Evolutionary conservation across 1,139 yeast species (phyloP), one percentile per base, ranked within the genome.

Genomic region (Taphrina betulina): DNA sequence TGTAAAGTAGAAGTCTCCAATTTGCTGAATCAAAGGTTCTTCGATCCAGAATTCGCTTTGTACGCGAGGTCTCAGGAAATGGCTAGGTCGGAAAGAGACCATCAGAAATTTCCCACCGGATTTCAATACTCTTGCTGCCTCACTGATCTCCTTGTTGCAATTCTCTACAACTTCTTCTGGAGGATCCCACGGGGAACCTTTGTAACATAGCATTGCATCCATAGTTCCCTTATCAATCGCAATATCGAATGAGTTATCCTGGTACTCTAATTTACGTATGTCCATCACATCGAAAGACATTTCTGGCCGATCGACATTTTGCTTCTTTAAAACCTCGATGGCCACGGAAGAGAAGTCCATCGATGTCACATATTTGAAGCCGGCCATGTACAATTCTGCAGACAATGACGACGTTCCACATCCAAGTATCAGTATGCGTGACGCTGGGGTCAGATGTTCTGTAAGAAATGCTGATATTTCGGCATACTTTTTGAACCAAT

Each of bases 41-140:
- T 5, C 8, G 10, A 17, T 33, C 56, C 56, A 52, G 5, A 37
- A 42, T 28, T 10, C 8, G 8, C 42, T 24, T 23, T 34, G 36
- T 4, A 42, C 43, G 3, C 50, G 42, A 4, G 42, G 50, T 34
- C 43, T 42, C 29, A 42, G 22, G 22, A 63, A 63, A 41, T 63
- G 66, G 8, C 66, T 64, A 35, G 64, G 66, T n/a, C 66, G 58
- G 56, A 63, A 63, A 3, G 66, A 64, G 28, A 64, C 58, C 53
- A 63, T 64, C 8, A 63, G 57, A 37, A 63, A 54, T 36, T 37
- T 42, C 34, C 65, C 65, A n/a, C 57, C 59, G 5, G 53, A 58
- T 36, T 57, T 59, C 20, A 63, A 60, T 10, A 64, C 57, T 17
- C 66, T 61, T 24, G 60, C 34, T 36, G 63, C 61, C 46, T 64